These are phyloP conservation scores for Botrytis pseudocinerea DNA, from an alignment of 2,329 filamentous ascomycete genomes.

Conservation along the genomic window DNA sequence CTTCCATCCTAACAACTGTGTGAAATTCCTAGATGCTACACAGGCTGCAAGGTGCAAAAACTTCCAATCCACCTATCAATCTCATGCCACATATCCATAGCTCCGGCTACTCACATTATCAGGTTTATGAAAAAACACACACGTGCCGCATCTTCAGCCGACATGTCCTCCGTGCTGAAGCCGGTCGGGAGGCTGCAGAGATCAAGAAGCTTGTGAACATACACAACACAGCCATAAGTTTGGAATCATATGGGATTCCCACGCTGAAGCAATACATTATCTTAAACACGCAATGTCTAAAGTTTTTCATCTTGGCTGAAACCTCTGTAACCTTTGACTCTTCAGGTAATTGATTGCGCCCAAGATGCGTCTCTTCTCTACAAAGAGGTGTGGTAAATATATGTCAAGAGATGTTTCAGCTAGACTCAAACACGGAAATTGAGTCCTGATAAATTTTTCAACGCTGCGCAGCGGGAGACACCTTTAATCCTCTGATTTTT, in stretches of 20 bases:
- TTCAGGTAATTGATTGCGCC: not conserved
- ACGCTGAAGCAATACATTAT: not conserved
- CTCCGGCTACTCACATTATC: not conserved
- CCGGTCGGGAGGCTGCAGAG: not conserved
- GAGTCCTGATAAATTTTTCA: not conserved
- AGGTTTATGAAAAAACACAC: not conserved
- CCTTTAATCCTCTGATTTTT: not conserved
- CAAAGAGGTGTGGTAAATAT: not conserved
- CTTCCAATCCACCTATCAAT: not conserved
- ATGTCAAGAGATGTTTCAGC: not conserved
- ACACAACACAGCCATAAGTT: not conserved
- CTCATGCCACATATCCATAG: not conserved
- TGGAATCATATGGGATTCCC: not conserved
- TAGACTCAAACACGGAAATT: not conserved
- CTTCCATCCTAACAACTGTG: not conserved
- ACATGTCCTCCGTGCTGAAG: rapidly evolving
- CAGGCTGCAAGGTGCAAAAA: not conserved
- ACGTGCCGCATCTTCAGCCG: not conserved
- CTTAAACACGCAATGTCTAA: not conserved
- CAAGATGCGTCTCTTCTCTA: not conserved
- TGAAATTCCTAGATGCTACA: not conserved
- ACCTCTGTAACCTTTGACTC: not conserved
- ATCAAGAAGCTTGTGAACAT: not conserved
- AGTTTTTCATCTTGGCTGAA: not conserved
- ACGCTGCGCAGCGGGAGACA: no score